Conservation (phyloP, 495 filamentous ascomycete genomes). For the Massariosphaeria phaeospora region DNA sequence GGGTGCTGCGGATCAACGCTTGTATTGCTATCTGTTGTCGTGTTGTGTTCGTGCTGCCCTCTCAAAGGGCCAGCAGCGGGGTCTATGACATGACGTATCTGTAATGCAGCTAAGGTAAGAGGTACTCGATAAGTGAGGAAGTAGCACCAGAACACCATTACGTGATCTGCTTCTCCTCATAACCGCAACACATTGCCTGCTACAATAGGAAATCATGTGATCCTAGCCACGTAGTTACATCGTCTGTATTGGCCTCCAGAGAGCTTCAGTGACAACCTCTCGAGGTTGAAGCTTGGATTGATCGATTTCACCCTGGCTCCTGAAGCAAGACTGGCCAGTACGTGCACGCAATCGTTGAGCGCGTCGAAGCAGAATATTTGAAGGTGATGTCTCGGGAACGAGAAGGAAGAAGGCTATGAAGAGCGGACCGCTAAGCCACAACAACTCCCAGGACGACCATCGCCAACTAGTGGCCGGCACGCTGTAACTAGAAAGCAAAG, state of each 20-base stretch:
- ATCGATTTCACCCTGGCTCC: not conserved
- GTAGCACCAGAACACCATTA: too few species aligned
- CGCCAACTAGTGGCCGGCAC: slow-evolving; percentile 46
- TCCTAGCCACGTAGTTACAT: too few species aligned
- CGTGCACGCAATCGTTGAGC: slow-evolving; percentile 46
- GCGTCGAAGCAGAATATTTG: slow-evolving; percentile 50
- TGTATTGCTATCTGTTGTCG: too few species aligned
- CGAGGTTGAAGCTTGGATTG: not conserved
- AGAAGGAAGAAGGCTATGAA: slow-evolving; percentile 38
- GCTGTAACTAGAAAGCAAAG: slow-evolving; percentile 54
- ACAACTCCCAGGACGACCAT: slow-evolving; percentile 39
- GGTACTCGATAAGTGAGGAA: too few species aligned
- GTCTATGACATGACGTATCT: too few species aligned
- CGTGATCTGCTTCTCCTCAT: too few species aligned
- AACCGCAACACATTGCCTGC: too few species aligned
- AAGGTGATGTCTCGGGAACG: slow-evolving; percentile 50
- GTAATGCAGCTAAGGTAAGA: too few species aligned
- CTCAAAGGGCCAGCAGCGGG: too few species aligned
- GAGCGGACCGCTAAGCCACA: slow-evolving; percentile 44
- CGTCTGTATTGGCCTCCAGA: not conserved
- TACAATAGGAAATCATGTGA: too few species aligned
- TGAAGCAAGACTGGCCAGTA: slow-evolving; percentile 21
- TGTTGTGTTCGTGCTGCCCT: too few species aligned
- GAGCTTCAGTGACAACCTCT: not conserved
- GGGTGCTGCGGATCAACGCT: too few species aligned